Conservation (phyloP, 2,329 filamentous ascomycete genomes). For the Neospermospora avenae region DNA sequence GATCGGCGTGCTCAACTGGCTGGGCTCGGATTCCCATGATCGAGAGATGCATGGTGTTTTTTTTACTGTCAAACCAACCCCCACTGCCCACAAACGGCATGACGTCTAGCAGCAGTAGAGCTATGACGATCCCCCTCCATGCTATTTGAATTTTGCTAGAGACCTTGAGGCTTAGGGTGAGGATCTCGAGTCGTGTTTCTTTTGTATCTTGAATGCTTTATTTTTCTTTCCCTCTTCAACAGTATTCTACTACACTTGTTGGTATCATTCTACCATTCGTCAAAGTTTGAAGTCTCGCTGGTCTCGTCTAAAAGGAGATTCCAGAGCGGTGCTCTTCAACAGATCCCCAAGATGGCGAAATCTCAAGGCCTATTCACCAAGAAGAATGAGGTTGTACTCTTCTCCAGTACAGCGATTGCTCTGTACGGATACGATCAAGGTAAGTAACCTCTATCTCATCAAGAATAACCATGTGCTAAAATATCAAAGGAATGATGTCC, state of each 20-base stretch:
- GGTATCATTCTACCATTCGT: too few species aligned
- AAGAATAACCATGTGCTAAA: background rate
- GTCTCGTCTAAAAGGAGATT: too few species aligned
- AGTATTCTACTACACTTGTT: background rate
- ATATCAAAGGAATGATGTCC: constrained; percentile 64
- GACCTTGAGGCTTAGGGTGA: background rate
- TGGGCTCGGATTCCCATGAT: background rate
- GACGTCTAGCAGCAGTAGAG: constrained; percentile 9
- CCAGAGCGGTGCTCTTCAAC: background rate
- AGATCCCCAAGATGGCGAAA: constrained; percentile 33
- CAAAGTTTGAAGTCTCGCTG: too few species aligned
- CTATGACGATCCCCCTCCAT: constrained; percentile 8
- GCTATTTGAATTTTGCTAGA: background rate
- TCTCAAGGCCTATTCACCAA: constrained; percentile 30
- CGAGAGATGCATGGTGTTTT: background rate
- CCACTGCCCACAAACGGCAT: constrained; percentile 7
- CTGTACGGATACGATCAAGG: constrained; percentile 89
- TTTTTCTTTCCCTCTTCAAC: background rate
- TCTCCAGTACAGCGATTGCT: constrained; percentile 41
- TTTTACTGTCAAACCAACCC: too few species aligned
- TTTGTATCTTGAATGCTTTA: background rate
- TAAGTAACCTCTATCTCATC: background rate
- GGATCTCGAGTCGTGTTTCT: background rate
- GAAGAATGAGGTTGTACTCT: constrained; percentile 37
- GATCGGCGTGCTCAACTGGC: constrained; percentile 8